Conservation (phyloP, 371 early-diverging fungal genomes). For the Fennellomyces sp. region DNA sequence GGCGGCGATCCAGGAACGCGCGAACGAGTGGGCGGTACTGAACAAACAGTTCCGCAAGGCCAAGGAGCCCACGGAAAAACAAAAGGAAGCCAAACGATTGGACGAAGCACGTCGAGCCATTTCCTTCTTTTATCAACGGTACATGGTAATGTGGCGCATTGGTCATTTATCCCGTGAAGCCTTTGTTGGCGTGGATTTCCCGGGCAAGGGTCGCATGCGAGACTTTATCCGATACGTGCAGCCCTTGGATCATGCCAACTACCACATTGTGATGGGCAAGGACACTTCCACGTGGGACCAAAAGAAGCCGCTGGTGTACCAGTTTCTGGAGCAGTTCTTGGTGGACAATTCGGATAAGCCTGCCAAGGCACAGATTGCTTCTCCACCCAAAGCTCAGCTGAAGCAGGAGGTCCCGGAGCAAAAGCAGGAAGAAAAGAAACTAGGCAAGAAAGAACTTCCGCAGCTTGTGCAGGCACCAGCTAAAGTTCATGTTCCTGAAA, state of each 20-base stretch:
- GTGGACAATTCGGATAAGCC: not conserved
- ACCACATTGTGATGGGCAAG: slow-evolving; percentile 3
- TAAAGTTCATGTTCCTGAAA: too few species aligned
- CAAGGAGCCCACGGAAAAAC: too few species aligned
- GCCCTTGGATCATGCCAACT: slow-evolving; percentile 12
- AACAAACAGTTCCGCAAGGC: too few species aligned
- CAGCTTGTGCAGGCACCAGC: too few species aligned
- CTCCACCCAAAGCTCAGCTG: not conserved
- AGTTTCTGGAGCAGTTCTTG: slow-evolving; percentile 5
- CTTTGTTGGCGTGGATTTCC: slow-evolving; percentile 10
- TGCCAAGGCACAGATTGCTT: not conserved
- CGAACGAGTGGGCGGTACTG: not conserved
- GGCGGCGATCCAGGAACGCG: not conserved
- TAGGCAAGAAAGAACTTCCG: too few species aligned
- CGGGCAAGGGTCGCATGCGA: not conserved
- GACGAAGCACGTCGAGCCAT: slow-evolving; percentile 1
- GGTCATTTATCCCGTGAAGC: slow-evolving; percentile 4
- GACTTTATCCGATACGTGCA: not conserved
- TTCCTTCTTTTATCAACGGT: slow-evolving; percentile 9
- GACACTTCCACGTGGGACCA: not conserved
- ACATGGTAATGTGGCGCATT: slow-evolving; percentile 13
- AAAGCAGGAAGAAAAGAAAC: too few species aligned
- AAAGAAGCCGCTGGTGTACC: slow-evolving; percentile 7
- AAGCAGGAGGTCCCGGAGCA: too few species aligned
- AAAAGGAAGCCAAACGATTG: too few species aligned